phyloP scores from a whole-genome alignment of 129 eudicot species.

The Heracleum sosnowskyi region DNA sequence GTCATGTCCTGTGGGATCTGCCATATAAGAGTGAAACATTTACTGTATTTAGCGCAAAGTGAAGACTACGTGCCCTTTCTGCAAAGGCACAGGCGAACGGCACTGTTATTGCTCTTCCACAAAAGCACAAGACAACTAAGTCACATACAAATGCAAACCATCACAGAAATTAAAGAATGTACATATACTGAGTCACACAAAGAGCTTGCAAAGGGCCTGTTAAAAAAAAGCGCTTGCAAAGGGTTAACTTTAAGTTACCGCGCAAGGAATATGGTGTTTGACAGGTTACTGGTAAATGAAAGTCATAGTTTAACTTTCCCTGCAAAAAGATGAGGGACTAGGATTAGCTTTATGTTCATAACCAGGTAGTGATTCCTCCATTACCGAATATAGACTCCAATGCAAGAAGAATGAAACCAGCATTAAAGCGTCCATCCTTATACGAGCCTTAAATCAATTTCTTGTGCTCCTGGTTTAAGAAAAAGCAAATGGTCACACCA shows the following conservation, averaged over 20 bases:
- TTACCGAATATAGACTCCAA: slow-evolving; percentile 72
- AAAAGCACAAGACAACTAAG: slow-evolving; percentile 6
- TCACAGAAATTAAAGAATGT: not conserved
- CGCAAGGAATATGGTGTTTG: not conserved
- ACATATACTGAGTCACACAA: not conserved
- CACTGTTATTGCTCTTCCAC: slow-evolving; percentile 47
- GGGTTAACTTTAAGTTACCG: not conserved
- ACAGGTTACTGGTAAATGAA: not conserved
- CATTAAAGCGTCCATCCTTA: slow-evolving; percentile 84
- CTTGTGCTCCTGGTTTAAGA: slow-evolving; percentile 58
- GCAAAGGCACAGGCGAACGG: slow-evolving; percentile 85
- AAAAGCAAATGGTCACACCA: not conserved
- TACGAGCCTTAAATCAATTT: slow-evolving; percentile 66
- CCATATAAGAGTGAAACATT: slow-evolving; percentile 59
- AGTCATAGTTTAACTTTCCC: slow-evolving; percentile 56
- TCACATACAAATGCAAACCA: not conserved
- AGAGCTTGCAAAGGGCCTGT: not conserved
- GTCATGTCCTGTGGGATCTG: slow-evolving; percentile 85
- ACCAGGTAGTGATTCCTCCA: slow-evolving; percentile 79
- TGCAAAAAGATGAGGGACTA: slow-evolving; percentile 76
- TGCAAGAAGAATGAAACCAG: slow-evolving; percentile 71
- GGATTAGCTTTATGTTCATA: slow-evolving; percentile 77
- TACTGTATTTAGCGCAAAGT: slow-evolving; percentile 51
- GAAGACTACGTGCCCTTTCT: slow-evolving; percentile 70
- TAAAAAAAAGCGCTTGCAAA: not conserved